These are phyloP conservation scores for Epichloe gansuensis DNA, from an alignment of 2,329 filamentous ascomycete species.

Conservation along the genomic window DNA sequence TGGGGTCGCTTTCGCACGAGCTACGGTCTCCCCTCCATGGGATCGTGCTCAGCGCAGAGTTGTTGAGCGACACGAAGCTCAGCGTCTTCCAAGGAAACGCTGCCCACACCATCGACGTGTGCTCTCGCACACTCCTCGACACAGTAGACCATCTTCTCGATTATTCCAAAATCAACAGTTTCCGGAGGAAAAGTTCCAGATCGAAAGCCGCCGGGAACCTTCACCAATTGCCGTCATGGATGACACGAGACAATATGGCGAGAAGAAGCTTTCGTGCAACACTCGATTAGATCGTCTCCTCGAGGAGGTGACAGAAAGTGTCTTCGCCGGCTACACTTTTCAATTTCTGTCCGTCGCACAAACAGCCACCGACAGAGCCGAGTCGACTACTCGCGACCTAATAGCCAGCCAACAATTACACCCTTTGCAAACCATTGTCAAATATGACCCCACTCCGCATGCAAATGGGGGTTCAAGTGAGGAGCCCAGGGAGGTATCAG, in stretches of 20 bases:
- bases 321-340: conserved; percentile 33
- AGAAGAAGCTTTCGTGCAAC: conserved; percentile 10
- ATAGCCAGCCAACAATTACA: conserved; percentile 13
- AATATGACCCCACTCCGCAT: conserved; percentile 7
- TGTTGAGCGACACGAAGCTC: conserved; percentile 39
- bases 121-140: conserved; percentile 38
- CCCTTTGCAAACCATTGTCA: conserved; percentile 30
- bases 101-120: conserved; percentile 36
- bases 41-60: conserved; percentile 40
- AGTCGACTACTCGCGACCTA: conserved; percentile 4
- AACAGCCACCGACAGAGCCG: conserved; percentile 6
- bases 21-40: conserved; percentile 49
- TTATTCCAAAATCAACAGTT: conserved; percentile 42
- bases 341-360: conserved; percentile 15
- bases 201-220: conserved; percentile 1
- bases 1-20: conserved; percentile 50
- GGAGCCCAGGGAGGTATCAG: conserved; percentile 13
- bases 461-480: background rate
- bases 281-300: conserved; percentile 27
- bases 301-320: conserved; percentile 35
- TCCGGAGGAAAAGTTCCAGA: conserved; percentile 4
- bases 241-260: conserved; percentile 2
- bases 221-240: background rate
- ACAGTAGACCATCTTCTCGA: conserved; percentile 41
- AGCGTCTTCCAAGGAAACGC: conserved; percentile 33